Percentiles rank a stretch among this genome's conserved stretches.
These are phyloP conservation scores for Mikania micrantha DNA, from an alignment of 129 eudicot genomes.

Conservation along the genomic window DNA sequence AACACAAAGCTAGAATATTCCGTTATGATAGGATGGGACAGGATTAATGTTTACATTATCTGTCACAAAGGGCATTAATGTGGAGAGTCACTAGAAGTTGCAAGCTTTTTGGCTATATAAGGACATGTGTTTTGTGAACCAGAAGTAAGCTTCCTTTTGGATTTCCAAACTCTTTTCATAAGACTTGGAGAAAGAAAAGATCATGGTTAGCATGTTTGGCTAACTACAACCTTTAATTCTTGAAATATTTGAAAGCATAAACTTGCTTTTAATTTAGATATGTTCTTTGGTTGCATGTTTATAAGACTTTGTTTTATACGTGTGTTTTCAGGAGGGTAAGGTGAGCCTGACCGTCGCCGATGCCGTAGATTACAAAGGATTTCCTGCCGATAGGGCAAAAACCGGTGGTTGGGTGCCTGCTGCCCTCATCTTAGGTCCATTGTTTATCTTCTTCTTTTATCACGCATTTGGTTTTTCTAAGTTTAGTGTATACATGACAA, in stretches of 20 bases:
- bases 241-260: neutral
- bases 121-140: slow-evolving; percentile 10
- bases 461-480: slow-evolving; percentile 4
- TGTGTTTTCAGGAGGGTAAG: slow-evolving; percentile 54
- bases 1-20: slow-evolving; percentile 37
- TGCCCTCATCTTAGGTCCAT: slow-evolving; percentile 80
- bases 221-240: neutral
- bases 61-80: slow-evolving; percentile 36
- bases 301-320: neutral
- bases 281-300: neutral
- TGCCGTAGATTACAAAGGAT: slow-evolving; percentile 76
- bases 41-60: slow-evolving; percentile 40
- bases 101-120: slow-evolving; percentile 57
- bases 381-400: slow-evolving; percentile 70
- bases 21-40: slow-evolving; percentile 29
- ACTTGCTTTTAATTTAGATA: neutral
- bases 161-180: slow-evolving; percentile 12
- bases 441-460: neutral
- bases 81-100: slow-evolving; percentile 35
- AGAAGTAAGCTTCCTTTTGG: slow-evolving; percentile 2
- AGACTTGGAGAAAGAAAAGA: slow-evolving; percentile 10
- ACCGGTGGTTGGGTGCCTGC: slow-evolving; percentile 97
- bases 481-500: neutral
- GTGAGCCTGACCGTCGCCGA: slow-evolving; percentile 52
- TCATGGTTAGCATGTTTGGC: slow-evolving; percentile 32